These are phyloP conservation scores for Trichoderma endophyticum DNA, from an alignment of 2,329 filamentous ascomycete genomes.

Conservation along the genomic window DNA sequence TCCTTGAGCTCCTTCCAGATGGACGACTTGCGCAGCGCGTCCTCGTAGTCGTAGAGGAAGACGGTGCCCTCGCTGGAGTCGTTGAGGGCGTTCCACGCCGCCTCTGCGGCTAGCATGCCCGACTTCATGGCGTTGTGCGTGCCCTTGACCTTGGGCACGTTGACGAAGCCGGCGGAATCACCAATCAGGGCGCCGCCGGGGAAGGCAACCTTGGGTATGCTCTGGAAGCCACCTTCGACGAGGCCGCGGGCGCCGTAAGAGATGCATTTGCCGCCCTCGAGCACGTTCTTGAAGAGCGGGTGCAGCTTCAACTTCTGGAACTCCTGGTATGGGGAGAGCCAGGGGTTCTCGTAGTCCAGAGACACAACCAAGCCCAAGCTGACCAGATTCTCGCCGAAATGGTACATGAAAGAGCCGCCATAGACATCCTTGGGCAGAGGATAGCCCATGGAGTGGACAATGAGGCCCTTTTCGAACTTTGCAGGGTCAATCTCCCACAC, in stretches of 20 bases:
- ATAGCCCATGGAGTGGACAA: conserved; percentile 90
- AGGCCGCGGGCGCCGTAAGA: conserved; percentile 91
- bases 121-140: conserved; percentile 98
- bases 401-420: conserved; percentile 98
- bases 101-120: conserved; percentile 93
- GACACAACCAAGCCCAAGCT: conserved; percentile 88
- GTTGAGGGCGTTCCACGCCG: conserved; percentile 73
- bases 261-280: conserved; percentile 97
- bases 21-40: conserved; percentile 74
- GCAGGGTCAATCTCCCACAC: conserved; percentile 94
- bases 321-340: conserved; percentile 90
- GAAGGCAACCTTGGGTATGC: conserved; percentile 94
- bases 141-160: conserved; percentile 97
- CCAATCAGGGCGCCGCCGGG: conserved; percentile 93
- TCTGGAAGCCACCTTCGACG: conserved; percentile 94
- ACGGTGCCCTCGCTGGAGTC: conserved; percentile 62
- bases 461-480: conserved; percentile 83
- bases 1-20: conserved; percentile 95
- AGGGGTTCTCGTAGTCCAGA: conserved; percentile 94
- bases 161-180: conserved; percentile 93
- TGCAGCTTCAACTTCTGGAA: conserved; percentile 99
- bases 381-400: conserved; percentile 96
- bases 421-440: conserved; percentile 86
- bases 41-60: conserved; percentile 94
- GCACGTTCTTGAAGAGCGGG: conserved; percentile 77